phyloP scores from a whole-genome alignment of 2,329 filamentous ascomycete species.

The Keithomyces neogunnii region DNA sequence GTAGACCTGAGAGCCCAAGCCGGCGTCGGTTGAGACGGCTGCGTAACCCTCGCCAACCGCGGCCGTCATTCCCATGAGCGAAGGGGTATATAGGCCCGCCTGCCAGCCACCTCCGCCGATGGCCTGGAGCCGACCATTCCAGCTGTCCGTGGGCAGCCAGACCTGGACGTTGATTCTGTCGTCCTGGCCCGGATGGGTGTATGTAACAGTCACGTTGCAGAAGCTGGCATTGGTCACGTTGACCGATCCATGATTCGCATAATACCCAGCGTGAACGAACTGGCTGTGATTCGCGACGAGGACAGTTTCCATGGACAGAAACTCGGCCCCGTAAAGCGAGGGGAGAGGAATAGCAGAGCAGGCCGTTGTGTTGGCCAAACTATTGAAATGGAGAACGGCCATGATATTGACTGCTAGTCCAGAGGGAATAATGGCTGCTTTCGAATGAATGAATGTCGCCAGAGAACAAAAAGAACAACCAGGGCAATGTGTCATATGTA shows the following conservation, averaged over 20 bases:
- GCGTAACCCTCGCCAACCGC: background rate
- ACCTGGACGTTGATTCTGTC: constrained; percentile 14
- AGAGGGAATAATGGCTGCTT: no score
- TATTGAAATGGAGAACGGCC: no score
- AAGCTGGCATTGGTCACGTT: background rate
- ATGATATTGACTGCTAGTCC: no score
- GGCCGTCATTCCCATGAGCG: background rate
- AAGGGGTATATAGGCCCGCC: constrained; percentile 12
- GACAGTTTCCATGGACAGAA: no score
- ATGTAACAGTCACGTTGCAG: constrained; percentile 33
- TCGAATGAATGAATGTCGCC: no score
- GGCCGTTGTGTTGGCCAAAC: no score
- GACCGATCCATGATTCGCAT: constrained; percentile 12
- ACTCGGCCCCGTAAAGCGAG: no score
- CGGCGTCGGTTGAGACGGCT: background rate
- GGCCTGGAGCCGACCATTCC: constrained; percentile 21
- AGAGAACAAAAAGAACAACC: no score
- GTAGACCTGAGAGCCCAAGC: background rate
- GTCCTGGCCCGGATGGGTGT: constrained; percentile 16
- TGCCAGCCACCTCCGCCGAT: constrained; percentile 21
- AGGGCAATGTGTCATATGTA: no score
- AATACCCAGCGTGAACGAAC: no score
- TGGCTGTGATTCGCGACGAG: no score
- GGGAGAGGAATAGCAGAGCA: no score
- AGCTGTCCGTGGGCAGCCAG: constrained; percentile 14